phyloP scores from a whole-genome alignment of 192 early-diverging fungal genomes.

The Ramicandelaber brevisporus region DNA sequence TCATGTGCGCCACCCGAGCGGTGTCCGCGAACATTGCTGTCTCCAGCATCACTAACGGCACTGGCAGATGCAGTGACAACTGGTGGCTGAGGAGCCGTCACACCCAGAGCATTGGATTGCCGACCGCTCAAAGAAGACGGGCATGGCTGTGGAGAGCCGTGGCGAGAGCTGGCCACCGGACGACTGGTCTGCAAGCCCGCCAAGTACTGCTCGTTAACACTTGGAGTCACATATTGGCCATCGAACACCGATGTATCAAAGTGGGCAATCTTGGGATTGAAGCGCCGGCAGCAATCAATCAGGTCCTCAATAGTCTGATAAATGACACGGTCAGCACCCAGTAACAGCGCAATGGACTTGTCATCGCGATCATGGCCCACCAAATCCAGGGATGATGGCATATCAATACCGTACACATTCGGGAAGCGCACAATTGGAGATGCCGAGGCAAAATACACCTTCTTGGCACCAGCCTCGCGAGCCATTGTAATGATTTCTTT shows the following conservation, averaged over 20 bases:
- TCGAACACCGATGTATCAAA: conserved; percentile 98
- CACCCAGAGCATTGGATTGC: too few species aligned
- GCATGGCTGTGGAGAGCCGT: too few species aligned
- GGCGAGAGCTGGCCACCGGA: too few species aligned
- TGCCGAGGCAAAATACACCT: conserved; percentile 98
- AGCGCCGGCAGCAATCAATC: conserved; percentile 54
- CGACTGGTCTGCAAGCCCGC: conserved; percentile 19
- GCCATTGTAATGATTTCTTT: conserved; percentile 99
- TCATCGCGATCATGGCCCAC: conserved; percentile 59
- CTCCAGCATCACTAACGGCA: too few species aligned
- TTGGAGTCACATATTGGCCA: conserved; percentile 74
- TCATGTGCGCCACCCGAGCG: too few species aligned
- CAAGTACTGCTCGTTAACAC: conserved; percentile 41
- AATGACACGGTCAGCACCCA: conserved; percentile 91
- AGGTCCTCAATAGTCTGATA: conserved; percentile 77
- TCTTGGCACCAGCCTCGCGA: conserved; percentile 88
- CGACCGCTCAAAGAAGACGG: too few species aligned
- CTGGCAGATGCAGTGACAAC: too few species aligned
- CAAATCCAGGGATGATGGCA: conserved; percentile 83
- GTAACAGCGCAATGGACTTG: conserved; percentile 58
- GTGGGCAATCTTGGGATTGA: conserved; percentile 49
- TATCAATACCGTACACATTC: conserved; percentile 99
- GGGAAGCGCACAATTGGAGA: conserved; percentile 88
- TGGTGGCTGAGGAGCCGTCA: too few species aligned
- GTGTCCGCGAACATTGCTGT: too few species aligned